Base-by-base conservation (phyloP, 2,329 filamentous ascomycete genomes). In the Colletotrichum echinochloae region DNA sequence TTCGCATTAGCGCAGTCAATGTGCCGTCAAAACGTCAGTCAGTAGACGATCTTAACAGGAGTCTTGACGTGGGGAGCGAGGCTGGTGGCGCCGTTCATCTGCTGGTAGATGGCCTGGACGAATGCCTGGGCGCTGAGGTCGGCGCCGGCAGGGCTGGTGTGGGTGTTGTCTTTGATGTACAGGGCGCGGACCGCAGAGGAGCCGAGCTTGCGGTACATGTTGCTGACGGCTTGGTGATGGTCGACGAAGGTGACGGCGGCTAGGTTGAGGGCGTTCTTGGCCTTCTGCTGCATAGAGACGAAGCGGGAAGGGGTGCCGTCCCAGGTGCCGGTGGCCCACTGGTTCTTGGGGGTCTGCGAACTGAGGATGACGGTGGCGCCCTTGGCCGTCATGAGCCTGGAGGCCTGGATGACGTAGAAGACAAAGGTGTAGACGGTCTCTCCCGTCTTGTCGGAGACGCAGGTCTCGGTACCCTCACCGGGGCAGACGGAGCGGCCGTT, bases 101-200 rank as follows among this genome's bases (percentile, higher is more conserved):
- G 73, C 71, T 78, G 72, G 14, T 73, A 72, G 33, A 79, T 74
- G 18, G 78, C 77, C 61, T 79, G 77, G 23, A 70, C 66, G 23
- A 91, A 91, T 3, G 87, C 84, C 74, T 86, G 81, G 0, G 88
- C 84, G 66, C 88, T 86, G 5, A 86, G 79, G 71, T 87, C 81
- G 1, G 90, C 89, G 23, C 88, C 86, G 23, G 79, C 80, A 0
- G 87, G 80, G 66, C 84, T 87, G 2, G 89, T 91, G 76, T 91
- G 90, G 0, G 89, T 91, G 77, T 91, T 89, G 74, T 91, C 89
- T 30, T 83, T 83, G 0, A 89, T 86, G 72, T 86, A 92, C 69
- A 85, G 82, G 0, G 81, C 79, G 75, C 89, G 84, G 26, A 89
- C 87, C 3, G 80, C 82, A 0, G 79, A 71, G 48, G 79, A 79